phyloP scores from a whole-genome alignment of 2,329 filamentous ascomycete genomes.

The Fusarium nelsonii region DNA sequence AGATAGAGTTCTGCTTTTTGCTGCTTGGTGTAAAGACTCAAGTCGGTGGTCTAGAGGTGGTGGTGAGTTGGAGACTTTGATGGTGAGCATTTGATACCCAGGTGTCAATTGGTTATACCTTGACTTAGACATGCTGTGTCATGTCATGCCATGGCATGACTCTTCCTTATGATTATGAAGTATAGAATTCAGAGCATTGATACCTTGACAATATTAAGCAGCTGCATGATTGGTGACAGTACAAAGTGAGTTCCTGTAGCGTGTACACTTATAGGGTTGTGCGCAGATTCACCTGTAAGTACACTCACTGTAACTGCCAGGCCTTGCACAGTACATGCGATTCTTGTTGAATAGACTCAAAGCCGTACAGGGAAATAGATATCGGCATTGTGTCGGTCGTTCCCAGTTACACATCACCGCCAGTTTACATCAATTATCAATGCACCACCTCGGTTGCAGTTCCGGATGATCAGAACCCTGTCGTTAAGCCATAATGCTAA shows the following conservation, averaged over 20 bases:
- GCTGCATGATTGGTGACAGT: background rate
- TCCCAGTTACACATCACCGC: too few species aligned
- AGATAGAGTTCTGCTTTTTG: slow-evolving; percentile 14
- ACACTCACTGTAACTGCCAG: background rate
- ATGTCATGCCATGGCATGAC: background rate
- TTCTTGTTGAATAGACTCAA: background rate
- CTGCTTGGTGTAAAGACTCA: background rate
- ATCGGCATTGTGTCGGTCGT: background rate
- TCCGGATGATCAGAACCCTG: background rate
- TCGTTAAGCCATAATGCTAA: slow-evolving; percentile 8
- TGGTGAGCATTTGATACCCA: slow-evolving; percentile 38
- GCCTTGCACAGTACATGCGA: too few species aligned
- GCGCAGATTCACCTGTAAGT: background rate
- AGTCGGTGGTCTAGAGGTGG: background rate
- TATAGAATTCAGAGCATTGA: background rate
- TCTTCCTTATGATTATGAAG: background rate
- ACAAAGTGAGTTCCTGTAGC: background rate
- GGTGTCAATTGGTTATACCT: slow-evolving; percentile 31
- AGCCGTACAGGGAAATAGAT: background rate
- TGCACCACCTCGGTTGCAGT: background rate
- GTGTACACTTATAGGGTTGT: background rate
- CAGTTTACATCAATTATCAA: background rate
- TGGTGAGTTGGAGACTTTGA: slow-evolving; percentile 20
- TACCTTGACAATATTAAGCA: background rate
- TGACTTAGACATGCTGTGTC: slow-evolving; percentile 16